Conservation (phyloP, 2,329 filamentous ascomycete species). For the Arthrobotrys conoides region DNA sequence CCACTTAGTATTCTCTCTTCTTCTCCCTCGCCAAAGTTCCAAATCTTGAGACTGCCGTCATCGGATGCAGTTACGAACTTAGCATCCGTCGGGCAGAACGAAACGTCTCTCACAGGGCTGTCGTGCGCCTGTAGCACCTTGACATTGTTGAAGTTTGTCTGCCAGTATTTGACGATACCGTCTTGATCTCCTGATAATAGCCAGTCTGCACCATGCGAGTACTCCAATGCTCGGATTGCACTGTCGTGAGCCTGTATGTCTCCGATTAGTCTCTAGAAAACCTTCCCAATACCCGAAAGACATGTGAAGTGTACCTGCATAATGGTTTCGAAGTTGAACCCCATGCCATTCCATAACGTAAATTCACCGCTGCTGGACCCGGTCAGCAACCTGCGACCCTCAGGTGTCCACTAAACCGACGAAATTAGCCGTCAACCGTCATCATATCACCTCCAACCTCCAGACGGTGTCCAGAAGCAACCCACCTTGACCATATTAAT, state of each 20-base stretch:
- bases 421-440: slow-evolving; percentile 16
- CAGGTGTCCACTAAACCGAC: slow-evolving; percentile 84
- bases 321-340: slow-evolving; percentile 99
- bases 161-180: slow-evolving; percentile 97
- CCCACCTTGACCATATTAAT: slow-evolving; percentile 82
- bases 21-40: slow-evolving; percentile 89
- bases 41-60: slow-evolving; percentile 93
- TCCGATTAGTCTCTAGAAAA: not conserved
- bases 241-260: slow-evolving; percentile 80
- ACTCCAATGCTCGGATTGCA: slow-evolving; percentile 84
- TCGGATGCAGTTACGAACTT: slow-evolving; percentile 98
- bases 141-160: slow-evolving; percentile 99
- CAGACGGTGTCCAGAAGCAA: not conserved
- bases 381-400: slow-evolving; percentile 90
- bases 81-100: slow-evolving; percentile 92
- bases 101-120: slow-evolving; percentile 89
- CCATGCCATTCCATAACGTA: slow-evolving; percentile 97
- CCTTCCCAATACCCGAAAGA: slow-evolving; percentile 23
- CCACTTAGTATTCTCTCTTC: slow-evolving; percentile 88
- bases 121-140: slow-evolving; percentile 92
- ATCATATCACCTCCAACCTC: not conserved
- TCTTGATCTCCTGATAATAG: slow-evolving; percentile 95
- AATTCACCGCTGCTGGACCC: slow-evolving; percentile 98
- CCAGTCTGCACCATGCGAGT: slow-evolving; percentile 98
- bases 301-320: slow-evolving; percentile 76